Base-by-base conservation (phyloP, 1,284 basidiomycete species). In the Moesziomyces parantarcticus region DNA sequence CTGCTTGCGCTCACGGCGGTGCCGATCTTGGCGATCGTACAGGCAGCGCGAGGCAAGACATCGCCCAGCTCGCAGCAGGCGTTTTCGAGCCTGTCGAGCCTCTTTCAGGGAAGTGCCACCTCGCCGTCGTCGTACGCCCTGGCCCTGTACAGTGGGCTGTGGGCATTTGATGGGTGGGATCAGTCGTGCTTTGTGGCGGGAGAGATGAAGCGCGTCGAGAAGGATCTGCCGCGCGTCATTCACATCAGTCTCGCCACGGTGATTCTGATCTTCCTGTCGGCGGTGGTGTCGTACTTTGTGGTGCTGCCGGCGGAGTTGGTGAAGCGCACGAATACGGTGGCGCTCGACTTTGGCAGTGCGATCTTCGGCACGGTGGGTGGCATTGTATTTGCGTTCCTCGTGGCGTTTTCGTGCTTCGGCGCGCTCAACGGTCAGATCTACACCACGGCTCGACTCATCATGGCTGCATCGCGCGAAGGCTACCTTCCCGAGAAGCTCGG, bases 141-240 rank as follows among this genome's bases (percentile, higher is more conserved):
- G 13, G 97, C 96, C 0, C 85, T 98, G 4, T 99, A 98, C 85
- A 96, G 93, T 13, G 94, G 94, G 0, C 85, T 99, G 1, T 99
- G 94, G 94, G 94, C 94, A 1, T 94, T 93, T 78, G 93, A 95
- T 82, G 94, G 95, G 0, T 97, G 94, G 92, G 93, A 94, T 49
- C 84, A 86, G 42, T 89, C 88, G 18, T 83, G 82, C 83, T 97
- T 92, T 75, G 92, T 98, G 4, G 93, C 92, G 7, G 95, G 94
- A 25, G 95, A 97, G 84, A 93, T 98, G 87, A 87, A 88, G 60
- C 88, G 91, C 62, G 90, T 92, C 1, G 89, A 91, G 91, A 91
- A 90, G 76, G 94, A 94, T 79, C 90, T 98, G 47, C 95, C 95
- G 0, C 87, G 91, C 58, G 91, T 92, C 0, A 94, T 99, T 47